phyloP scores from a whole-genome alignment of 345 rosid species.

The Arabis hirsuta region DNA sequence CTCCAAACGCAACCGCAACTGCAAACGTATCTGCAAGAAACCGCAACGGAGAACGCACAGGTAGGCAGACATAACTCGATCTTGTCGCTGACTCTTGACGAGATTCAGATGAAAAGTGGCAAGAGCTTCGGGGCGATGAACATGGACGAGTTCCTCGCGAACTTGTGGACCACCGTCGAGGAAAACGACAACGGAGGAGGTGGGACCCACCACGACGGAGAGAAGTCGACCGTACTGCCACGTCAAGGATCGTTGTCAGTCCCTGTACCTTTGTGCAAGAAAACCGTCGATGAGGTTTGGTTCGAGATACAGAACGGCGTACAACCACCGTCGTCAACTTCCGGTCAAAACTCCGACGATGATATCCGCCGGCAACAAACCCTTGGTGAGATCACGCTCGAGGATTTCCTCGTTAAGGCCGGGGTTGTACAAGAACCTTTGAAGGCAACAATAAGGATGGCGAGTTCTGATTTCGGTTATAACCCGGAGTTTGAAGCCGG shows the following conservation, averaged over 20 bases:
- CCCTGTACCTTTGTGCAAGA: constrained; percentile 76
- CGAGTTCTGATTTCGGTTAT: constrained; percentile 36
- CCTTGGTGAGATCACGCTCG: constrained; percentile 79
- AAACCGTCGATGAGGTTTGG: constrained; percentile 93
- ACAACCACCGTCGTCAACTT: constrained; percentile 28
- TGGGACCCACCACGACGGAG: constrained; percentile 16
- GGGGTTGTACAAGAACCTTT: constrained; percentile 71
- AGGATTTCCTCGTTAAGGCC: constrained; percentile 82
- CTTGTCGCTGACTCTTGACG: constrained; percentile 76
- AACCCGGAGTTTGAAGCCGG: constrained; percentile 46
- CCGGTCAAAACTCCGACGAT: constrained; percentile 22
- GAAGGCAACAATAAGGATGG: constrained; percentile 24
- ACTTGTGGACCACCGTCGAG: constrained; percentile 70
- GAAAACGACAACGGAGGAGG: constrained; percentile 23
- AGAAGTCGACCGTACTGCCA: constrained; percentile 39
- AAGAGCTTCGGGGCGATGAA: constrained; percentile 83
- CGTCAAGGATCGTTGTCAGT: constrained; percentile 76
- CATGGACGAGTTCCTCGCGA: constrained; percentile 89
- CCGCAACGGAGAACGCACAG: neutral
- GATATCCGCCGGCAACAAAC: constrained; percentile 61
- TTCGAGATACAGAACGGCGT: constrained; percentile 72
- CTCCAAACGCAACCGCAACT: constrained; percentile 23
- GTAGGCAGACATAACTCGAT: constrained; percentile 52
- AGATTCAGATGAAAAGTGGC: constrained; percentile 80
- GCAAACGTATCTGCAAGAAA: constrained; percentile 26